Evolutionary conservation across 1,284 basidiomycete species (phyloP), one percentile per base, ranked within the genome.

Genomic region (Mycena sp.): DNA sequence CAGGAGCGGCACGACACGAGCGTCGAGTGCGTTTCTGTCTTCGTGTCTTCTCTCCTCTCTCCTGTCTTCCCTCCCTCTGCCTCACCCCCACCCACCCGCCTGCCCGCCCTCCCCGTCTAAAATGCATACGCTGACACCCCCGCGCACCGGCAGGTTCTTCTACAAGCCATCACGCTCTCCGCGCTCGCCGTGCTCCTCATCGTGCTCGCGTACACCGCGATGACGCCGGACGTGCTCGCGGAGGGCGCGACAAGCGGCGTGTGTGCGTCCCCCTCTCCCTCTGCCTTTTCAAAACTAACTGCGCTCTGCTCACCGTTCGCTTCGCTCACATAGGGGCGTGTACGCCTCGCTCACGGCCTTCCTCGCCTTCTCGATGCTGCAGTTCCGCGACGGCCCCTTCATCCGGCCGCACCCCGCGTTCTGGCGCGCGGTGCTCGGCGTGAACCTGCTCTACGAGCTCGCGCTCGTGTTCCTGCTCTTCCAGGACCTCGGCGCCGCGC

Each of bases 341-440:
- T 91, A 91, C 69, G 92, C 92, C 61, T 83, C 87, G 16, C 80
- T 91, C 50, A 82, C 81, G 19, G 83, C 88, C 48, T 93, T 93
- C 75, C 80, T 93, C 57, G 76, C 87, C 58, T 95, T 94, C 76
- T 91, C 90, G 29, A 90, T 92, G 84, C 82, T 95, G 46, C 93
- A 94, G 71, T 94, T 94, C 73, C 89, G 92, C 59, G 92, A 95
- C 73, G 92, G 92, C 0, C 92, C 92, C 26, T 92, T 89, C 72
- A 82, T 91, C 72, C 86, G 90, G 49, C 89, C 89, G 0, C 89
- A 90, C 73, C 88, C 89, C 64, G 88, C 87, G 19, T 90, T 92
- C 74, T 93, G 91, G 91, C 82, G 91, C 58, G 78, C 87, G 38
- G 83, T 92, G 2, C 79, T 93, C 25, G 92, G 92, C 12, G 78